Evolutionary conservation across 176 grass and related monocot species (phyloP).

Genomic region (Lolium perenne): DNA sequence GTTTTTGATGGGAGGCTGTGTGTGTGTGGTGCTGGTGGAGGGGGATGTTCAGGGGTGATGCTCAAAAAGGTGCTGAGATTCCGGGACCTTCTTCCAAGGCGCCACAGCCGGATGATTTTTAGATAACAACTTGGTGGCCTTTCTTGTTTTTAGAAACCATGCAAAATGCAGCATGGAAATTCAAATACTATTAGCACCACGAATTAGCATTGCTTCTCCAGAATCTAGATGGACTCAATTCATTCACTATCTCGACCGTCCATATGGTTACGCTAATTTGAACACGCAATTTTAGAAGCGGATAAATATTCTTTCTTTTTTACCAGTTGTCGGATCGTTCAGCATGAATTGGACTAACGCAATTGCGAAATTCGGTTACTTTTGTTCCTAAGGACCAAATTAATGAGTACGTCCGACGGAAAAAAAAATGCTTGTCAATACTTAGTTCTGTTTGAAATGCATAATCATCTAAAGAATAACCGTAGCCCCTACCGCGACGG

Average conservation of each 20-base stretch:
- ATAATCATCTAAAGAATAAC: too few species aligned
- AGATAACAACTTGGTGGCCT: conserved; percentile 73
- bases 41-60: conserved; percentile 52
- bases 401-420: background rate
- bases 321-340: background rate
- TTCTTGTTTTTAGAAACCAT: background rate
- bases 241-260: too few species aligned
- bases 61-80: conserved; percentile 58
- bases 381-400: background rate
- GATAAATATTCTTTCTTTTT: too few species aligned
- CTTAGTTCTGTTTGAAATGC: too few species aligned
- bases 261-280: too few species aligned
- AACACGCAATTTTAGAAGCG: too few species aligned
- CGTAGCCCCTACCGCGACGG: too few species aligned
- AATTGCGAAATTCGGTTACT: background rate
- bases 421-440: too few species aligned
- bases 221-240: too few species aligned
- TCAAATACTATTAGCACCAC: background rate
- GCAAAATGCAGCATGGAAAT: background rate
- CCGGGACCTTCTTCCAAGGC: conserved; percentile 26
- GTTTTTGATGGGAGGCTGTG: conserved; percentile 48
- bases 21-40: conserved; percentile 47
- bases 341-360: background rate
- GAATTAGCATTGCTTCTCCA: too few species aligned
- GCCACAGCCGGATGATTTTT: conserved; percentile 58